Conservation (phyloP, 495 filamentous ascomycete genomes). For the Alectoria sarmentosa region DNA sequence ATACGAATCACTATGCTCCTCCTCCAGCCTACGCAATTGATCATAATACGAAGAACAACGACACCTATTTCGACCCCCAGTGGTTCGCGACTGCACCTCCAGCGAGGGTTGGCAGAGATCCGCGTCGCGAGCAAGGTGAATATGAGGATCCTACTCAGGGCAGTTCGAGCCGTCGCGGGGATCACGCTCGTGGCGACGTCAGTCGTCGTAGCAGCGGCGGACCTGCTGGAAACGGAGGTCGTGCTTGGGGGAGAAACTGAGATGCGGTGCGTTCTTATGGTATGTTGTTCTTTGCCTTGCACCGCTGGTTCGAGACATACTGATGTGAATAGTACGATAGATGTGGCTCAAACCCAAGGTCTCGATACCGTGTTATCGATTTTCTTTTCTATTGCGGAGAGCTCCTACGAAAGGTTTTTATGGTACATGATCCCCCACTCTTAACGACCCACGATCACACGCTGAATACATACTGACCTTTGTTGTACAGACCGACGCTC, state of each 20-base stretch:
- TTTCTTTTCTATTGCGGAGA: neutral
- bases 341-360: neutral
- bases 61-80: conserved; percentile 1
- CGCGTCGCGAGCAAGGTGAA: neutral
- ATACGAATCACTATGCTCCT: neutral
- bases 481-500: neutral
- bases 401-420: conserved; percentile 4
- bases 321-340: neutral
- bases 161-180: neutral
- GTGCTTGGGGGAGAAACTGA: neutral
- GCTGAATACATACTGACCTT: neutral
- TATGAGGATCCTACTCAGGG: conserved; percentile 1
- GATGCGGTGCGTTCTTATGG: neutral
- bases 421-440: neutral
- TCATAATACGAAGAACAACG: neutral
- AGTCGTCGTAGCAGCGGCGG: neutral
- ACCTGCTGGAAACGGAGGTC: neutral
- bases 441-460: neutral
- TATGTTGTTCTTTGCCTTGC: neutral
- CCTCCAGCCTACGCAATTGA: conserved; percentile 1
- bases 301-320: neutral
- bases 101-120: conserved; percentile 6
- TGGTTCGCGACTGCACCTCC: conserved; percentile 10
- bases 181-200: neutral
- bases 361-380: neutral